Evolutionary conservation across 192 early-diverging fungal genomes (phyloP), one percentile per base, ranked within the genome.

Genomic region (Paraglomus occultum): DNA sequence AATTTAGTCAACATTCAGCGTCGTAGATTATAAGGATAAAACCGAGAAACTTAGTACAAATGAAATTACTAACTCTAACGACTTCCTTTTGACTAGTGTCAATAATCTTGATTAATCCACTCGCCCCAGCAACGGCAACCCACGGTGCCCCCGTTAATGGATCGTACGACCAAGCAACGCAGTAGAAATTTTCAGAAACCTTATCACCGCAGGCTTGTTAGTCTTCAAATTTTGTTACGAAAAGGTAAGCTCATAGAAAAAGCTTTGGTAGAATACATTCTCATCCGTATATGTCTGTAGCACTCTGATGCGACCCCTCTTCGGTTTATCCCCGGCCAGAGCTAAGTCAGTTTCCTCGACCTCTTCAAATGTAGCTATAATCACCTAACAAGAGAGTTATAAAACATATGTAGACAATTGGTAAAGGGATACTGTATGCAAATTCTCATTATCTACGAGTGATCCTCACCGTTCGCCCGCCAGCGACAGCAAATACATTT

Each of bases 131-230:
- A 2, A 55, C 67, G 5, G 67, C 67, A 43, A 68, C 43, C 39
- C 31, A 57, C 6, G 67, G 67, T 1, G 44, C 51, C 17, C 67
- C 67, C 9, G 42, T 45, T n/a, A 17, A 47, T 1, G 52, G 67
- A 46, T 68, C 52, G 39, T 46, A 45, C 14, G 67, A 68, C 67
- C 67, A 68, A 2, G 67, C 52, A 20, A 51, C 53, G 9, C 67
- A 68, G 38, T 68, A 68, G 38, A 57, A 68, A 57, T 68, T 68
- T 57, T 68, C 67, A 6, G 14, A n/a, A 4, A 14, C 40, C 67
- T 69, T 38, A n/a, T 44, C 15, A 8, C 23, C 6, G 57, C 12
- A 49, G 6, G 4, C 38, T 47, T n/a, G 18, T n/a, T 47, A 10
- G 20, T 18, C 49, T 64, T 48, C 10, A 18, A 14, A 44, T 8